Evolutionary conservation across 257 asterid species (phyloP), one percentile per base, ranked within the genome.

Genomic region (Osmanthus fragrans): DNA sequence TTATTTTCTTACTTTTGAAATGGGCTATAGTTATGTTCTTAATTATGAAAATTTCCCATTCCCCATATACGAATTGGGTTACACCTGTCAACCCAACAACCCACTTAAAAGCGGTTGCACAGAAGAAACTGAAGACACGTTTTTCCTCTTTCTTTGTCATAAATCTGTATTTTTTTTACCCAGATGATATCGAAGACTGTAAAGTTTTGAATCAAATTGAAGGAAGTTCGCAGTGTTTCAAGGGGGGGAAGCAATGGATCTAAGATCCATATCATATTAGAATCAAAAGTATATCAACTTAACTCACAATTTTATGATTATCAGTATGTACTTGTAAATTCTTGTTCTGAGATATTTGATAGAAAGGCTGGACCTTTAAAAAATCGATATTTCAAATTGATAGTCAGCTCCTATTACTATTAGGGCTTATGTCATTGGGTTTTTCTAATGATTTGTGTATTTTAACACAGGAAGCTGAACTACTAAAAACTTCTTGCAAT

Each of bases 401-500:
- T 19, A 0, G 1, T 54, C 27, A 54, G 64, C 64, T 54, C 8
- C 3, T 54, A 19, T 18, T 16, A 54, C 3, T 54, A 19, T 18
- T 16, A 54, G 8, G 64, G 64, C 9, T 54, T 51, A 54, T 54
- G 27, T 25, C 27, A 25, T 25, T 25, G 27, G 1, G 27, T 25
- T 25, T 25, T 25, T 25, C 27, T 25, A 18, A 54, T 19, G 64
- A 54, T 18, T 54, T 18, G 64, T 4, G 64, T 47, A 54, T 5
- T 54, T 54, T 19, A n/a, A 54, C n/a, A 7, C 19, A 54, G 64
- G 23, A 54, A 27, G 56, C 71, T 42, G 71, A 27, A 73, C 51
- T 42, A 16, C 78, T n/a, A n/a, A 37, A 32, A 66, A 70, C 32
- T 70, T 73, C 47, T 54, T 47, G 67, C 54, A 12, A 86, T 89